Conservation (phyloP, 768 basidiomycete genomes). For the Guyanaporus albipodus region DNA sequence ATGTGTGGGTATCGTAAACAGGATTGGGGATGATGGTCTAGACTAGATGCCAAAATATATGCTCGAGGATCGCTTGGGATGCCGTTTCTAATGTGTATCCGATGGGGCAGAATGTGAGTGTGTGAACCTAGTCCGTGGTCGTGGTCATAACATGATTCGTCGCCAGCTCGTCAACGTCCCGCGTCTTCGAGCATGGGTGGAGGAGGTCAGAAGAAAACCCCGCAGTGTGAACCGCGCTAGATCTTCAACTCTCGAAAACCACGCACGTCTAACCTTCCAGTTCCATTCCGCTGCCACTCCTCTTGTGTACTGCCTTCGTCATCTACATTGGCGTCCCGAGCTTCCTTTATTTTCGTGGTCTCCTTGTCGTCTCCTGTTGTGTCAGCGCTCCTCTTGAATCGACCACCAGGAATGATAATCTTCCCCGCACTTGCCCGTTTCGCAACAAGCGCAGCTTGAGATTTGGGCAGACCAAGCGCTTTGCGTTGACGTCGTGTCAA, state of each 20-base stretch:
- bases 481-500: conserved; percentile 69
- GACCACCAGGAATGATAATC: conserved; percentile 60
- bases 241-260: conserved; percentile 79
- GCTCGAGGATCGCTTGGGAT: conserved; percentile 3
- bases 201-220: background rate
- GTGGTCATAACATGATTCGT: conserved; percentile 11
- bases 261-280: conserved; percentile 69
- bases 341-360: conserved; percentile 19
- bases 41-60: conserved; percentile 28
- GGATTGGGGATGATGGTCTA: conserved; percentile 22
- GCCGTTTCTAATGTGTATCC: conserved; percentile 5
- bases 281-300: conserved; percentile 66
- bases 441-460: conserved; percentile 33
- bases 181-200: background rate
- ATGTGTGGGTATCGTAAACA: conserved; percentile 26
- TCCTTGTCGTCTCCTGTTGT: conserved; percentile 8
- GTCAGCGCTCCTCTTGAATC: conserved; percentile 34
- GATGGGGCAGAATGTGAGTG: conserved; percentile 6
- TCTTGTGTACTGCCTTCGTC: conserved; percentile 33
- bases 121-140: background rate
- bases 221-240: conserved; percentile 22
- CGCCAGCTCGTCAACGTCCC: conserved; percentile 7
- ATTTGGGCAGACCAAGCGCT: conserved; percentile 62
- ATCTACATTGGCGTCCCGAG: conserved; percentile 26
- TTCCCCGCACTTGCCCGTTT: conserved; percentile 46